These are phyloP conservation scores for Orbilia ellipsospora DNA, from an alignment of 2,329 filamentous ascomycete genomes.

Conservation along the genomic window DNA sequence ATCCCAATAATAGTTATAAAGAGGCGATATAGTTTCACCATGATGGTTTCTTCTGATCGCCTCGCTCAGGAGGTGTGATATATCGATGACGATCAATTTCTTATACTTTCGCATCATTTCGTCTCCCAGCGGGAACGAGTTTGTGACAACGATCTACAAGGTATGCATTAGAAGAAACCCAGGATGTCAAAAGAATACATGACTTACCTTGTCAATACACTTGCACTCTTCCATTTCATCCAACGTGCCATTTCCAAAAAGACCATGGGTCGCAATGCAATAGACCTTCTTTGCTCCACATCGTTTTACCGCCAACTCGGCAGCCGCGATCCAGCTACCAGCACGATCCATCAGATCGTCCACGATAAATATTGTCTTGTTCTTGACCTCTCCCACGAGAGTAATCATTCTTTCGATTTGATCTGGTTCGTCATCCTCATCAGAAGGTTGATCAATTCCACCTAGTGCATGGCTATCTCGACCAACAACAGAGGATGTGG, in stretches of 20 bases:
- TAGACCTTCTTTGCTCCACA: slow-evolving; percentile 93
- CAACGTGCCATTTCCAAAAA: slow-evolving; percentile 90
- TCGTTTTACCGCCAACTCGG: slow-evolving; percentile 93
- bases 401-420: slow-evolving; percentile 94
- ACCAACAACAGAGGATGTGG: slow-evolving; percentile 79
- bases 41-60: slow-evolving; percentile 97
- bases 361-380: slow-evolving; percentile 89
- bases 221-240: slow-evolving; percentile 91
- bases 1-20: slow-evolving; percentile 51
- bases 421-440: slow-evolving; percentile 92
- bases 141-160: slow-evolving; percentile 83
- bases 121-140: slow-evolving; percentile 90
- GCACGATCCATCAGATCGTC: slow-evolving; percentile 99
- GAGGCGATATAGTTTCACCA: slow-evolving; percentile 70
- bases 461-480: slow-evolving; percentile 78
- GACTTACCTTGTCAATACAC: slow-evolving; percentile 77
- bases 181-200: background rate
- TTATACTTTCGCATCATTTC: slow-evolving; percentile 75
- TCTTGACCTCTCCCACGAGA: slow-evolving; percentile 91
- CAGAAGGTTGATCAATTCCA: slow-evolving; percentile 84
- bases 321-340: slow-evolving; percentile 95
- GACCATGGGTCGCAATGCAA: slow-evolving; percentile 94
- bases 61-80: slow-evolving; percentile 88
- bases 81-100: slow-evolving; percentile 89
- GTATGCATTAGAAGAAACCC: background rate